Conservation (phyloP, 1,284 basidiomycete species). For the Ustilago curta region DNA sequence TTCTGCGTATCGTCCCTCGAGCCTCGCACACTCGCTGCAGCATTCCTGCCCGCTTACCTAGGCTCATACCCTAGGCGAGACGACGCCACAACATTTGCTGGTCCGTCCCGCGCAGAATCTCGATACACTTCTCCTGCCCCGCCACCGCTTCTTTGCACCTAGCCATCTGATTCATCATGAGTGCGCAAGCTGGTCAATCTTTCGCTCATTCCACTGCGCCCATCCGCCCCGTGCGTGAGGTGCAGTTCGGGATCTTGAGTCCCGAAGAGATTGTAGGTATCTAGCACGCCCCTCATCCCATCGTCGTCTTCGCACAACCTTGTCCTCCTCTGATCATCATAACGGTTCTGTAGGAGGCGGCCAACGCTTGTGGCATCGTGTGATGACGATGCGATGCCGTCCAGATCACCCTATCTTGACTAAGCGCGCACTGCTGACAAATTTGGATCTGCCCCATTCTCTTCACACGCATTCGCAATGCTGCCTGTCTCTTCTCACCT, state of each 20-base stretch:
- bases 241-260: conserved; percentile 98
- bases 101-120: background rate
- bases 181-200: conserved; percentile 57
- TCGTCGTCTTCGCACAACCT: background rate
- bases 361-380: background rate
- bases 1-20: background rate
- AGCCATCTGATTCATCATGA: conserved; percentile 32
- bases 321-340: background rate
- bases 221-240: conserved; percentile 84
- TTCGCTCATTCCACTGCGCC: conserved; percentile 89
- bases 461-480: background rate
- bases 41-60: background rate
- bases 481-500: conserved; percentile 3
- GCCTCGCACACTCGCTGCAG: background rate
- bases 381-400: conserved; percentile 6
- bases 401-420: conserved; percentile 12
- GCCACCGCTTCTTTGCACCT: no score
- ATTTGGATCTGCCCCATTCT: conserved; percentile 1
- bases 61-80: conserved; percentile 6
- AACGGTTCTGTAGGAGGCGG: no score
- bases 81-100: background rate
- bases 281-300: conserved; percentile 12
- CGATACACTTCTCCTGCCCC: background rate
- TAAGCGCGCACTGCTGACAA: conserved; percentile 20
- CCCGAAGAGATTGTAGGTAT: conserved; percentile 89